Conservation (phyloP, 2,329 filamentous ascomycete genomes). For the Chrysoporthe deuterocubensis region DNA sequence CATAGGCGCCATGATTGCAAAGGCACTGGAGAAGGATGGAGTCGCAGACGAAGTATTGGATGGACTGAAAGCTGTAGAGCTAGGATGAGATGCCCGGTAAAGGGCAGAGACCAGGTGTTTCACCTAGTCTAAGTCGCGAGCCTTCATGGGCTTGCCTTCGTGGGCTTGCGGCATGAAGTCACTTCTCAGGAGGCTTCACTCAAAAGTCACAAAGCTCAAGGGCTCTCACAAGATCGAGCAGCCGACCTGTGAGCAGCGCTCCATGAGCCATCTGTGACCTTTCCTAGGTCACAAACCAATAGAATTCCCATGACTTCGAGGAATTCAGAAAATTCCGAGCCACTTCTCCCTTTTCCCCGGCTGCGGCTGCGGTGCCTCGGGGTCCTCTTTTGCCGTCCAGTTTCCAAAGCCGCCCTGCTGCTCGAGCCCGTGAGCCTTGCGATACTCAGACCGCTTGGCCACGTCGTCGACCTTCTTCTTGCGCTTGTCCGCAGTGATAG, state of each 20-base stretch:
- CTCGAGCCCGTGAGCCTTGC: constrained; percentile 83
- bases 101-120: constrained; percentile 22
- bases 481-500: constrained; percentile 72
- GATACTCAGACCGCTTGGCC: constrained; percentile 82
- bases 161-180: background rate
- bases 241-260: no score
- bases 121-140: constrained; percentile 20
- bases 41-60: constrained; percentile 86
- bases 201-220: background rate
- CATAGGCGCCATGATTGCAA: constrained; percentile 74
- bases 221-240: background rate
- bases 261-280: background rate
- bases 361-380: constrained; percentile 35
- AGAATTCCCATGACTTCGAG: background rate
- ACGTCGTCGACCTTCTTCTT: constrained; percentile 80
- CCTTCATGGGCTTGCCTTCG: background rate
- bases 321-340: constrained; percentile 75
- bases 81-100: constrained; percentile 50
- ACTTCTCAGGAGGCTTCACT: background rate
- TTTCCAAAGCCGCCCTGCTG: constrained; percentile 56
- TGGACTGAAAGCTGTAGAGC: constrained; percentile 76
- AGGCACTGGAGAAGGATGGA: constrained; percentile 75
- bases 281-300: background rate
- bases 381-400: constrained; percentile 31
- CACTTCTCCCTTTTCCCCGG: constrained; percentile 52